Evolutionary conservation across 1,284 basidiomycete genomes (phyloP).

Genomic region (Mycosarcoma maydis): DNA sequence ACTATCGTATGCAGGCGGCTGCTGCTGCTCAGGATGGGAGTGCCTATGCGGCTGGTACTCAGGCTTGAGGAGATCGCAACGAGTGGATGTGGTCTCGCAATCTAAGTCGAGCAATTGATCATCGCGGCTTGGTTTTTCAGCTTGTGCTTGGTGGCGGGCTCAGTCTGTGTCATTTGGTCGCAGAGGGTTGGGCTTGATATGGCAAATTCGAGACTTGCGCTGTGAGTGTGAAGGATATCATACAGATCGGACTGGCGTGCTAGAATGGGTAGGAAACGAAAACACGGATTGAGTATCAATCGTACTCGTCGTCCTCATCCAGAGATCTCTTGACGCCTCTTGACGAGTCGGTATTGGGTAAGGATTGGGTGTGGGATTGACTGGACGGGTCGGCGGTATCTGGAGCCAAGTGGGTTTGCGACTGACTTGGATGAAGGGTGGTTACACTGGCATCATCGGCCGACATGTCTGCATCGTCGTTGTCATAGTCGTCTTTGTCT

Average conservation of each 20-base stretch:
- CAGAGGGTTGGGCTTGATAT: too few relatives aligned
- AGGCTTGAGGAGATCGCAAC: too few relatives aligned
- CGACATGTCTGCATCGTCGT: constrained; percentile 38
- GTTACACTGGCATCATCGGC: constrained; percentile 31
- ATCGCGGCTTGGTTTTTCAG: too few relatives aligned
- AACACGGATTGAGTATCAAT: constrained; percentile 46
- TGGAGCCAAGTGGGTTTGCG: neutral
- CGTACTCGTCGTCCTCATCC: constrained; percentile 66
- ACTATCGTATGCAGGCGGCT: constrained; percentile 54
- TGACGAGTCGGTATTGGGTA: neutral
- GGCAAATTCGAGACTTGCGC: too few relatives aligned
- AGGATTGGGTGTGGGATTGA: constrained; percentile 8
- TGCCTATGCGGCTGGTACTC: constrained; percentile 11
- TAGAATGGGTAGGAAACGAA: too few relatives aligned
- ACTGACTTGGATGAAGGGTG: constrained; percentile 26
- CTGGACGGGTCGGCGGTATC: too few relatives aligned
- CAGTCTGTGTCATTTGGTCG: too few relatives aligned
- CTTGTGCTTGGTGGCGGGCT: too few relatives aligned
- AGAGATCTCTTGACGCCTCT: constrained; percentile 59
- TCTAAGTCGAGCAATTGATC: too few relatives aligned
- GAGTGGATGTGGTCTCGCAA: too few relatives aligned
- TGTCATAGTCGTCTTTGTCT: constrained; percentile 19
- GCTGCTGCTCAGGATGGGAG: constrained; percentile 34
- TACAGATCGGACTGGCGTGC: too few relatives aligned
- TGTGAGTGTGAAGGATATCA: too few relatives aligned